These are phyloP conservation scores for Coemansia sp. DNA, from an alignment of 192 early-diverging fungal genomes.

Conservation along the genomic window DNA sequence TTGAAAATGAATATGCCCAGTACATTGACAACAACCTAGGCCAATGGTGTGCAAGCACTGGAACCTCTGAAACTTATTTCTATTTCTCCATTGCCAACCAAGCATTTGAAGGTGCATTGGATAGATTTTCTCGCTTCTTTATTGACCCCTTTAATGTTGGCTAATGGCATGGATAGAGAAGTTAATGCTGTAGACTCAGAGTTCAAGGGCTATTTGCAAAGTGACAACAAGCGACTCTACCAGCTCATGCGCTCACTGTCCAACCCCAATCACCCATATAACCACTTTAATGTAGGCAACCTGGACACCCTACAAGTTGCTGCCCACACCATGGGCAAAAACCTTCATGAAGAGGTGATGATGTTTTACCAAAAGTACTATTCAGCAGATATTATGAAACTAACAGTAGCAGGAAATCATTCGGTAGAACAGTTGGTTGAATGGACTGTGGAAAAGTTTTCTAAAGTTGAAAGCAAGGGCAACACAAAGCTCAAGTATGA, in stretches of 20 bases:
- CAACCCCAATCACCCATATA: slow-evolving; percentile 65
- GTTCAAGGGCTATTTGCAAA: slow-evolving; percentile 80
- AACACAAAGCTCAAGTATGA: slow-evolving; percentile 59
- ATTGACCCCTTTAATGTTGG: slow-evolving; percentile 78
- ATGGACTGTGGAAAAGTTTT: slow-evolving; percentile 79
- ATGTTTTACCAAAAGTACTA: slow-evolving; percentile 62
- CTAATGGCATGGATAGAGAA: slow-evolving; percentile 79
- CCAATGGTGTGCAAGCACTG: slow-evolving; percentile 23
- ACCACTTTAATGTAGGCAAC: slow-evolving; percentile 59
- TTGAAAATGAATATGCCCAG: slow-evolving; percentile 62
- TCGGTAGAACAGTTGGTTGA: slow-evolving; percentile 65
- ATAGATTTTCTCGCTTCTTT: slow-evolving; percentile 81
- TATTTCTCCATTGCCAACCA: slow-evolving; percentile 22
- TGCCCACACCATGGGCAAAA: not conserved
- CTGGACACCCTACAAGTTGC: slow-evolving; percentile 69
- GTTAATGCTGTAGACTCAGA: slow-evolving; percentile 93
- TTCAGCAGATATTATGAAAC: too few relatives aligned
- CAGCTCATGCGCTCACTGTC: not conserved
- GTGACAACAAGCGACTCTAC: not conserved
- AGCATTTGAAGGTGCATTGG: slow-evolving; percentile 58
- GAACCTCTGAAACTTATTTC: slow-evolving; percentile 10
- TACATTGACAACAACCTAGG: slow-evolving; percentile 33
- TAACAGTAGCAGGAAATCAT: slow-evolving; percentile 82
- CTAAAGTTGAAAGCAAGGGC: slow-evolving; percentile 68
- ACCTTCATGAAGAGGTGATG: slow-evolving; percentile 62